Conservation (phyloP, 257 asterid species). For the Euphrasia confusa region DNA sequence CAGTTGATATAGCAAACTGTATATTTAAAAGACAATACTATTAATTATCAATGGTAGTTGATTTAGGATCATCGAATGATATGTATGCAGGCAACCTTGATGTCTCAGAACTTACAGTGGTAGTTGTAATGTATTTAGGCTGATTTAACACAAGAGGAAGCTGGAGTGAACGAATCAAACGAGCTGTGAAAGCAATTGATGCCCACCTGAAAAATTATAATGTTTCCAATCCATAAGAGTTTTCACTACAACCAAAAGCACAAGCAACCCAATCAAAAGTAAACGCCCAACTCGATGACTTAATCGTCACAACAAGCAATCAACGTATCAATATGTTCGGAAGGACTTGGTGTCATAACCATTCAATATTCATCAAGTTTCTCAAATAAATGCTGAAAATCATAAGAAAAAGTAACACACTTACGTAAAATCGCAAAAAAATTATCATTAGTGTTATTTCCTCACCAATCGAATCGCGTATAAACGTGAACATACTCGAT, state of each 20-base stretch:
- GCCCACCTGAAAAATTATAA: conserved; percentile 68
- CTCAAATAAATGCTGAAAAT: background rate
- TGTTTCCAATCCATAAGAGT: conserved; percentile 1
- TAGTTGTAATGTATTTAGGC: conserved; percentile 65
- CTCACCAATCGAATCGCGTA: conserved; percentile 76
- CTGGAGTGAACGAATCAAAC: conserved; percentile 54
- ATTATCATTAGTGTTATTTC: background rate
- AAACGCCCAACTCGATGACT: background rate
- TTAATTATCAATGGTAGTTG: too few relatives aligned
- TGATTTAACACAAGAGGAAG: conserved; percentile 70
- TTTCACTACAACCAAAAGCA: conserved; percentile 13
- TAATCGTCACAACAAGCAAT: background rate
- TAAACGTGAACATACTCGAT: conserved; percentile 65
- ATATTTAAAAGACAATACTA: too few relatives aligned
- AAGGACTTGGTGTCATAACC: too few relatives aligned
- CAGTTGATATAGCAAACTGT: too few relatives aligned
- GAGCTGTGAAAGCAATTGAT: conserved; percentile 53
- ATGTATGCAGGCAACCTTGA: too few relatives aligned
- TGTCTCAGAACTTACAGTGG: conserved; percentile 49
- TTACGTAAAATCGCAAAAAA: background rate
- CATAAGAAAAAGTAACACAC: background rate
- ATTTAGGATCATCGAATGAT: too few relatives aligned
- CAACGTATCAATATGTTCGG: too few relatives aligned
- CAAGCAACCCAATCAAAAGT: background rate
- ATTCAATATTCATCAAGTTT: too few relatives aligned